These are phyloP conservation scores for Pseudogymnoascus sp. DNA, from an alignment of 2,329 filamentous ascomycete genomes.

Conservation along the genomic window DNA sequence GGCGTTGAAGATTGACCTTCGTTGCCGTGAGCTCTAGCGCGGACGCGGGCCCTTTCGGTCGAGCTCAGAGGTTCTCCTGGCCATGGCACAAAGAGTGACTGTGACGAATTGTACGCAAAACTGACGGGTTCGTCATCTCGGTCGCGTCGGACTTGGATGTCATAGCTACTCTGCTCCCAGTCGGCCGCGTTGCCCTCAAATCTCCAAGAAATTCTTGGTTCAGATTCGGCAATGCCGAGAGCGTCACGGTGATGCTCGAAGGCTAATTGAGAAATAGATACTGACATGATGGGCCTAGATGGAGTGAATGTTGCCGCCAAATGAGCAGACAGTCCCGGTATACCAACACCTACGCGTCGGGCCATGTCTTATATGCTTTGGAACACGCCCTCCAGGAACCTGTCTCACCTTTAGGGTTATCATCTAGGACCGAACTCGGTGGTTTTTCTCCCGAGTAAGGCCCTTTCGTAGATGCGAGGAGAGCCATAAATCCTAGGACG, in stretches of 20 bases:
- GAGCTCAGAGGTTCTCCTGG: slow-evolving; percentile 27
- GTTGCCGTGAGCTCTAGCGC: slow-evolving; percentile 24
- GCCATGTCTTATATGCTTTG: neutral
- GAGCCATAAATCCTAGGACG: neutral
- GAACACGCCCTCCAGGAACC: neutral
- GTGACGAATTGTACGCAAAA: neutral
- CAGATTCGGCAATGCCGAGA: slow-evolving; percentile 36
- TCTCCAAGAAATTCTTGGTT: slow-evolving; percentile 39
- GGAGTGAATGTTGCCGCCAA: neutral
- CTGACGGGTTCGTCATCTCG: neutral
- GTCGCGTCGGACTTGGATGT: slow-evolving; percentile 30
- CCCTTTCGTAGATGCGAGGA: neutral
- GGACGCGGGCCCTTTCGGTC: slow-evolving; percentile 21
- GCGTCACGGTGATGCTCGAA: slow-evolving; percentile 14
- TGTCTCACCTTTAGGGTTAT: neutral
- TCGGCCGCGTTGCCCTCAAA: slow-evolving; percentile 31
- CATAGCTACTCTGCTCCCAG: slow-evolving; percentile 38
- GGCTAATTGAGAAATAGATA: neutral
- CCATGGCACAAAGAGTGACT: slow-evolving; percentile 35
- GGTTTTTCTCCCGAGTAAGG: neutral
- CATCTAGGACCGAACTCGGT: neutral
- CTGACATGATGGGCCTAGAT: neutral
- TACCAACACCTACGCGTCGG: neutral
- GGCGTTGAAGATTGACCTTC: slow-evolving; percentile 10
- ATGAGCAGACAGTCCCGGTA: neutral